Base-by-base conservation (phyloP, 2,329 filamentous ascomycete genomes). In the Penicillium sp. region DNA sequence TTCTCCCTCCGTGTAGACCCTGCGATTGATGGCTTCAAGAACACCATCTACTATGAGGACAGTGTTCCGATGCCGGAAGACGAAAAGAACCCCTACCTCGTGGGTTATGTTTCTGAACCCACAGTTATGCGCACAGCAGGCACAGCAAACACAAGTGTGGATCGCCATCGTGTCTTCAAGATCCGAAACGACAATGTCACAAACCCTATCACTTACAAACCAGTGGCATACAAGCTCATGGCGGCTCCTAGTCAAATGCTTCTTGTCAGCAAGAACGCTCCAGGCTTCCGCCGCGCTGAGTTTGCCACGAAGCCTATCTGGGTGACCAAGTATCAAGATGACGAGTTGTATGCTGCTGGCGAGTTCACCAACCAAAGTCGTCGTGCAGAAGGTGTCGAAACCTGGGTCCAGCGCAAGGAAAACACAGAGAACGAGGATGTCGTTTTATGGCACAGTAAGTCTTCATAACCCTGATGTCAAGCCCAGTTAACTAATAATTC, bases 1-100 rank as follows among this genome's bases (percentile, higher is more conserved):
- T 90, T 92, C 74, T 86, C 82, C 3, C 77, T 87, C 5, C 81
- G 84, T 8, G 75, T 87, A 11, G 84, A 87, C 64, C 84, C 84
- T n/a, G 82, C 81, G 59, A 75, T 85, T 45, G 83, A 83, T 54
- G 84, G 84, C 0, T 77, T 79, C 56, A 72, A 74, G 22, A 85
- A 85, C 64, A 74, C 79, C 1, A 69, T 85, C 27, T 77, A 82
- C 52, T 82, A 87, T 64, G 77, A 82, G 53, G 83, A 86, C 63
- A 82, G 81, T 3, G 79, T 84, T 48, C 72, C 86, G 0, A 83
- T 88, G 78, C 82, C 84, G 1, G 76, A 84, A 43, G 76, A 80
- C 40, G 67, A 72, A 2, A 68, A 70, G 18, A 75, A 85, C 63
- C 82, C 81, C 2, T 78, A 79, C 60, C 76, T 78, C 10, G 72